Percentiles rank a stretch among this genome's conserved stretches.
Evolutionary conservation across 306 rosid species (phyloP).

Genomic region (Macrotyloma uniflorum): DNA sequence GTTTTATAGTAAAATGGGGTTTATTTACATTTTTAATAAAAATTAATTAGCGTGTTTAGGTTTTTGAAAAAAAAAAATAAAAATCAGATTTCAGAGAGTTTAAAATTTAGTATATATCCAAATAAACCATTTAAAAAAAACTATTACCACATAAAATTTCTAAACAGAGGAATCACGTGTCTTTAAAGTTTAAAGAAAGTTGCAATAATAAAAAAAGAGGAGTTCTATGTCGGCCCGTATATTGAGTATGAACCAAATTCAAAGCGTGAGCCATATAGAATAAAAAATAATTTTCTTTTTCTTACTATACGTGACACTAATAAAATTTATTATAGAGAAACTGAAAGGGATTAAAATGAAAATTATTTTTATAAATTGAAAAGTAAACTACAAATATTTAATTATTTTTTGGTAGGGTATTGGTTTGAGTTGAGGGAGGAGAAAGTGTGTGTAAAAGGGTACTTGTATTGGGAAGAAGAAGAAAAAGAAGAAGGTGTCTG

Average conservation of each 20-base stretch:
- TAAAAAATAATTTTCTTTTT: too few relatives aligned
- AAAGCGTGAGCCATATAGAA: not conserved
- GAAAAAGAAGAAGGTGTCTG: conserved; percentile 22
- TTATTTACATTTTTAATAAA: not conserved
- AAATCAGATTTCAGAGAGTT: not conserved
- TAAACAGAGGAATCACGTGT: not conserved
- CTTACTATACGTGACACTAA: not conserved
- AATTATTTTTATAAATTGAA: not conserved
- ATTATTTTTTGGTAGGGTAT: conserved; percentile 7
- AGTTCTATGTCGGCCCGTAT: not conserved
- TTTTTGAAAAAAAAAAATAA: not conserved
- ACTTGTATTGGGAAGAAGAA: conserved; percentile 14
- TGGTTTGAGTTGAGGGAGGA: conserved; percentile 18
- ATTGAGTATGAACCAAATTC: not conserved
- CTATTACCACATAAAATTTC: not conserved
- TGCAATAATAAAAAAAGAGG: too few relatives aligned
- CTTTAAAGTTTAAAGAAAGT: not conserved
- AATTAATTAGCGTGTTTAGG: not conserved
- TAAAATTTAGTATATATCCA: too few relatives aligned
- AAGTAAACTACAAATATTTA: not conserved
- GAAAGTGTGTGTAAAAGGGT: not conserved
- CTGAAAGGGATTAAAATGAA: not conserved
- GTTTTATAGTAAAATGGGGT: not conserved
- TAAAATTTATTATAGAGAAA: too few relatives aligned
- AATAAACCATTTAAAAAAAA: too few relatives aligned